These are phyloP conservation scores for Dactylellina cionopaga DNA, from an alignment of 2,329 filamentous ascomycete species.

Conservation along the genomic window DNA sequence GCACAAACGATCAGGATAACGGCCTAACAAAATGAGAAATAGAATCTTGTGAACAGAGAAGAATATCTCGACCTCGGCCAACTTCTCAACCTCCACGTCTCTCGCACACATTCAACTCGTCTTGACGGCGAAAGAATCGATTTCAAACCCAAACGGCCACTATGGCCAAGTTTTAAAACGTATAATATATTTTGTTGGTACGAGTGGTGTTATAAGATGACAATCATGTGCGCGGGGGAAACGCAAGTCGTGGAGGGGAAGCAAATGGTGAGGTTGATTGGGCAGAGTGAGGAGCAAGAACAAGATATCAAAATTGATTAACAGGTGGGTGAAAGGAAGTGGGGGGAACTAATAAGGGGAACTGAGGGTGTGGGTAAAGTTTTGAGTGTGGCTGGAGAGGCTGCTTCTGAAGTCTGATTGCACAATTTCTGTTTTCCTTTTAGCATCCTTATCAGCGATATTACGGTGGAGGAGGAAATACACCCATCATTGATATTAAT, in stretches of 20 bases:
- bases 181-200: conserved; percentile 43
- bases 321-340: conserved; percentile 25
- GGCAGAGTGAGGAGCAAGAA: conserved; percentile 36
- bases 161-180: conserved; percentile 44
- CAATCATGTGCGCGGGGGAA: conserved; percentile 19
- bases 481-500: no score
- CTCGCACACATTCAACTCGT: conserved; percentile 41
- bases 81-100: conserved; percentile 38
- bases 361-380: conserved; percentile 20
- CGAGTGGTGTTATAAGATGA: conserved; percentile 50
- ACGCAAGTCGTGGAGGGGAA: conserved; percentile 30
- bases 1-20: no score
- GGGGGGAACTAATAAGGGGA: conserved; percentile 34
- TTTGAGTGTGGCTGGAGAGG: background rate
- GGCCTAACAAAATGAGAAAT: background rate
- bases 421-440: no score
- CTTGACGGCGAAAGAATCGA: conserved; percentile 12
- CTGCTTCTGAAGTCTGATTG: no score
- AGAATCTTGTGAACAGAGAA: conserved; percentile 9
- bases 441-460: no score
- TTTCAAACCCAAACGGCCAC: conserved; percentile 30
- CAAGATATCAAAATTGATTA: conserved; percentile 16
- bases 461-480: no score
- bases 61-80: conserved; percentile 38
- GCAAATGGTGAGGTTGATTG: conserved; percentile 33